Evolutionary conservation across 2,329 filamentous ascomycete genomes (phyloP).

Genomic region (Raffaelea ambrosiae): DNA sequence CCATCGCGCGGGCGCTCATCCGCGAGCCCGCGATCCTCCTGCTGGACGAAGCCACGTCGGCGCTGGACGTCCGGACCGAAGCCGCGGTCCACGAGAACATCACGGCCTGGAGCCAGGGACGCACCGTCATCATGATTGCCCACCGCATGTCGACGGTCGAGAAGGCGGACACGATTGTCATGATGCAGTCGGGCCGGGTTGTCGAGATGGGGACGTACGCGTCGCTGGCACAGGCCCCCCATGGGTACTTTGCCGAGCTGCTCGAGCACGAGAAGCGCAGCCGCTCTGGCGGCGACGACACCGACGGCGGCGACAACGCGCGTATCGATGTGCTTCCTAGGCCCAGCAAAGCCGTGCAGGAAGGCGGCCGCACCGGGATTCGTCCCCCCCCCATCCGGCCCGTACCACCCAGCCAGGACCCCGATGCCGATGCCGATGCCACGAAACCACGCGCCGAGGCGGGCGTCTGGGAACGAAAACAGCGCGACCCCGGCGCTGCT

Average conservation of each 20-base stretch:
- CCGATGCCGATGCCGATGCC: background rate
- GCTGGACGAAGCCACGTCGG: conserved; percentile 88
- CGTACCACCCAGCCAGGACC: background rate
- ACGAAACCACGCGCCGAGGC: background rate
- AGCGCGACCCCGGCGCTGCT: background rate
- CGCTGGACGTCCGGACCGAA: conserved; percentile 87
- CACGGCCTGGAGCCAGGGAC: conserved; percentile 71
- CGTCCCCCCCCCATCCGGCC: too few relatives aligned
- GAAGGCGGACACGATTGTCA: conserved; percentile 88
- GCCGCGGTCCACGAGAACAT: conserved; percentile 87
- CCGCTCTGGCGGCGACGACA: conserved; percentile 32
- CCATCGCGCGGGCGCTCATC: conserved; percentile 82
- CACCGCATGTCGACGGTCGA: conserved; percentile 90
- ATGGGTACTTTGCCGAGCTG: conserved; percentile 62
- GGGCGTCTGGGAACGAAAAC: too few relatives aligned
- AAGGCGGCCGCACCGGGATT: background rate
- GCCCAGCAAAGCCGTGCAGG: background rate
- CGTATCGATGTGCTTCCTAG: too few relatives aligned
- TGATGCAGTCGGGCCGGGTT: conserved; percentile 90
- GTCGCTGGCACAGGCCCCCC: conserved; percentile 78
- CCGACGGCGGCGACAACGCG: conserved; percentile 42
- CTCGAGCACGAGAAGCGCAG: conserved; percentile 42
- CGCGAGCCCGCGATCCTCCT: conserved; percentile 85
- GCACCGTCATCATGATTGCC: conserved; percentile 91
- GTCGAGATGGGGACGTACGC: conserved; percentile 66